These are phyloP conservation scores for Epichloe gansuensis DNA, from an alignment of 2,329 filamentous ascomycete species.

Conservation along the genomic window DNA sequence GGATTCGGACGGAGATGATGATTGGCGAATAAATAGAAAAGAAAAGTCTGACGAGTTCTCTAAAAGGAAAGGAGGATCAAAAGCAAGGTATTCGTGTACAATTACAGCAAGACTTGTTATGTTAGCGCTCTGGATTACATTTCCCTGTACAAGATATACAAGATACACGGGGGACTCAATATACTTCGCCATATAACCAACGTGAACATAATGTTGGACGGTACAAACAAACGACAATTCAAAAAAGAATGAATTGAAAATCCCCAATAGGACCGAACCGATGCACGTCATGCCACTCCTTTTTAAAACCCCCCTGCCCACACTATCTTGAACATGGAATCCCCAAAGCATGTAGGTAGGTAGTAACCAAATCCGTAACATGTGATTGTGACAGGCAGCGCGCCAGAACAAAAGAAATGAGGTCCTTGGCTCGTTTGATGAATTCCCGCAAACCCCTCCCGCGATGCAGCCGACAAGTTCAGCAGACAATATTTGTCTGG, in stretches of 20 bases:
- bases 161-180: background rate
- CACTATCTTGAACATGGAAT: background rate
- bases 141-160: background rate
- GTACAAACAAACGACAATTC: no score
- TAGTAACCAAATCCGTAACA: background rate
- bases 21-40: background rate
- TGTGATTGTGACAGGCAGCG: no score
- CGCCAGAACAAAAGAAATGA: no score
- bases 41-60: background rate
- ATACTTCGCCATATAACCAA: no score
- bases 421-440: background rate
- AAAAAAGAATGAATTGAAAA: no score
- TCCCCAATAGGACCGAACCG: background rate
- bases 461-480: background rate
- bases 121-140: background rate
- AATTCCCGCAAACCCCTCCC: background rate
- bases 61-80: background rate
- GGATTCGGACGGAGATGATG: constrained; percentile 24
- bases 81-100: background rate
- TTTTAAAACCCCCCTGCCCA: constrained; percentile 1
- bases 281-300: background rate
- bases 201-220: no score
- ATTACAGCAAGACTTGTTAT: background rate
- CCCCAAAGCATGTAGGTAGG: background rate
- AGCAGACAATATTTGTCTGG: background rate